A percentile compares a stretch with the other conserved stretches of the same genome.
Evolutionary conservation across 2,329 filamentous ascomycete species (phyloP).

Genomic region (Rugonectria rugulosa): DNA sequence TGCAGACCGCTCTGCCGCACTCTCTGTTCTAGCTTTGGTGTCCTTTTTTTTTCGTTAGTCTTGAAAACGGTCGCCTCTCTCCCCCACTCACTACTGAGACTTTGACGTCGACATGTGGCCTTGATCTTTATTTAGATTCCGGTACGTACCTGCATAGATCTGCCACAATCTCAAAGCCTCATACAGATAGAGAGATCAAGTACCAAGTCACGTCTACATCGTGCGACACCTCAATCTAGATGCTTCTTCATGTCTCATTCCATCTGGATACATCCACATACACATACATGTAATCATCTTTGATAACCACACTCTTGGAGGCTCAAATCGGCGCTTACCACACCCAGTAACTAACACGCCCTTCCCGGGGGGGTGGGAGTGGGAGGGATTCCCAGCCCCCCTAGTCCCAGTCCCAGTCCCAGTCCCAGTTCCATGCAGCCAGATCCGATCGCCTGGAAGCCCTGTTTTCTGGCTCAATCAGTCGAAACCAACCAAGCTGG

Average conservation of each 20-base stretch:
- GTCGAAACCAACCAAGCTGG: conserved; percentile 12
- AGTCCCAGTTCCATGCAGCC: conserved; percentile 28
- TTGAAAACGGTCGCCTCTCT: conserved; percentile 7
- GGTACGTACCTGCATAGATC: not conserved
- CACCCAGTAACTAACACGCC: conserved; percentile 15
- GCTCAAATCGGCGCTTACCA: conserved; percentile 36
- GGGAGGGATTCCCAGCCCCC: conserved; percentile 16
- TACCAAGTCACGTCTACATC: too few species aligned
- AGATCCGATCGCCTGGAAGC: conserved; percentile 37
- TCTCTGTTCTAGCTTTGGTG: not conserved
- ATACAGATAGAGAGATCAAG: too few species aligned
- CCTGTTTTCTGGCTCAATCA: conserved; percentile 26
- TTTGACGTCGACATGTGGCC: not conserved
- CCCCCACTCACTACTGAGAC: conserved; percentile 6
- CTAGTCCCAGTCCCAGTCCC: conserved; percentile 17
- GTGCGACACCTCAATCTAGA: too few species aligned
- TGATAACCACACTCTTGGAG: conserved; percentile 26
- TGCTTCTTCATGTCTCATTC: not conserved
- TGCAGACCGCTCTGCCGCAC: not conserved
- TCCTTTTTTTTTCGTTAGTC: conserved; percentile 8
- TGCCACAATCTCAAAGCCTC: too few species aligned
- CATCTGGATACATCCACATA: not conserved
- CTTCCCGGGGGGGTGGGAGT: not conserved
- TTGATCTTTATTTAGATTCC: not conserved
- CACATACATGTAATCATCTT: not conserved